Evolutionary conservation across 495 filamentous ascomycete species (phyloP).

Genomic region (Rhizodiscina lignyota): DNA sequence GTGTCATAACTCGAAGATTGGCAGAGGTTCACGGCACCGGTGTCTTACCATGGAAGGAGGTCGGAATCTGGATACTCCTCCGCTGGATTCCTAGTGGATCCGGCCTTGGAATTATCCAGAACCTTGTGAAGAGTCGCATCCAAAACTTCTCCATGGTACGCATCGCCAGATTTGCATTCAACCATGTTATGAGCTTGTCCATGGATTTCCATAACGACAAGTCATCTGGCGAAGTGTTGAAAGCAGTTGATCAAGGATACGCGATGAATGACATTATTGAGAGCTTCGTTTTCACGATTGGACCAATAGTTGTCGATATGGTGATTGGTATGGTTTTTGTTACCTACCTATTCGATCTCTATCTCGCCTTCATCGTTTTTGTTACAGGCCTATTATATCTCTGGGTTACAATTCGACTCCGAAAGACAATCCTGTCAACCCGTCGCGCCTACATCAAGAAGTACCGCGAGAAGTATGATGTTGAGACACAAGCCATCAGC

Average conservation of each 20-base stretch:
- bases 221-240: conserved; percentile 51
- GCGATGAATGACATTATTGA: conserved; percentile 48
- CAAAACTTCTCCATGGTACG: conserved; percentile 44
- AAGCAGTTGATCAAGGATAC: conserved; percentile 47
- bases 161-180: conserved; percentile 48
- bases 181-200: conserved; percentile 61
- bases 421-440: background rate
- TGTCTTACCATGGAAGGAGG: conserved; percentile 15
- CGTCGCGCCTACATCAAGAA: conserved; percentile 16
- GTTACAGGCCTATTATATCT: conserved; percentile 45
- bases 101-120: conserved; percentile 7
- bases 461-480: conserved; percentile 38
- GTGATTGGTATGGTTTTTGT: conserved; percentile 51
- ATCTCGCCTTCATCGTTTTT: conserved; percentile 55
- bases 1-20: conserved; percentile 20
- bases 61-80: conserved; percentile 18
- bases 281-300: conserved; percentile 45
- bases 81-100: conserved; percentile 7
- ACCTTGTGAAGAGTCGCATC: conserved; percentile 17
- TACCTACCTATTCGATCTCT: conserved; percentile 50
- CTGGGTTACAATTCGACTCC: conserved; percentile 22
- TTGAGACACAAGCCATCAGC: conserved; percentile 45
- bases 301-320: conserved; percentile 59
- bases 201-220: conserved; percentile 68
- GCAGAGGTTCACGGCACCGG: conserved; percentile 5